A percentile compares a stretch with the other conserved stretches of the same genome.
Evolutionary conservation across 176 grass and related monocot species (phyloP).

Genomic region (Raddia guianensis): DNA sequence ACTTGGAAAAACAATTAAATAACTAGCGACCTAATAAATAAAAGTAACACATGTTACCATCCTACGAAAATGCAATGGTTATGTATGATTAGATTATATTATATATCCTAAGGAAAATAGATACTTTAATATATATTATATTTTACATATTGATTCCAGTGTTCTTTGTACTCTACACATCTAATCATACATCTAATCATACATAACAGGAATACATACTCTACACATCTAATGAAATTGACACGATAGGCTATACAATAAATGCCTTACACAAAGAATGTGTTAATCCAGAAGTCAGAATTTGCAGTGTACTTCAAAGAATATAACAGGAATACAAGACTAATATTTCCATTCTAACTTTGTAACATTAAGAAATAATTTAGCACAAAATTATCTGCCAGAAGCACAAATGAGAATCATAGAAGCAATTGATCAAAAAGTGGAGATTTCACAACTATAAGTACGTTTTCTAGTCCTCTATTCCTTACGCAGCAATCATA

Average conservation of each 20-base stretch:
- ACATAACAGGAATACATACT: no score
- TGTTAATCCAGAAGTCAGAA: background rate
- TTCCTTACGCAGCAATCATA: background rate
- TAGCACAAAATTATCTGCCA: background rate
- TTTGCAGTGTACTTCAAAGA: background rate
- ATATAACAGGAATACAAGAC: background rate
- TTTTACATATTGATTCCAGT: background rate
- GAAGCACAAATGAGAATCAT: background rate
- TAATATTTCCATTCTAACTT: background rate
- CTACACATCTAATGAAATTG: background rate
- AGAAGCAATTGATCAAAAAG: background rate
- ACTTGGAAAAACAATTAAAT: background rate
- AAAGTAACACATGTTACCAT: background rate
- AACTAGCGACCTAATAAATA: constrained; percentile 8
- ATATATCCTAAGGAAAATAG: background rate
- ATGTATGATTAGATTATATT: background rate
- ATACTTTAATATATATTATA: background rate
- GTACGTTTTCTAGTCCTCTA: background rate
- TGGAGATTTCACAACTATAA: background rate
- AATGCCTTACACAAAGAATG: background rate
- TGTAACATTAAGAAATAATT: background rate
- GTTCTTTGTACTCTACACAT: background rate
- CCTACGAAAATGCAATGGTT: background rate
- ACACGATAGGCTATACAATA: background rate
- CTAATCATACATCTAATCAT: no score